phyloP scores from a whole-genome alignment of 371 early-diverging fungal genomes.

The Rhizomucor miehei region DNA sequence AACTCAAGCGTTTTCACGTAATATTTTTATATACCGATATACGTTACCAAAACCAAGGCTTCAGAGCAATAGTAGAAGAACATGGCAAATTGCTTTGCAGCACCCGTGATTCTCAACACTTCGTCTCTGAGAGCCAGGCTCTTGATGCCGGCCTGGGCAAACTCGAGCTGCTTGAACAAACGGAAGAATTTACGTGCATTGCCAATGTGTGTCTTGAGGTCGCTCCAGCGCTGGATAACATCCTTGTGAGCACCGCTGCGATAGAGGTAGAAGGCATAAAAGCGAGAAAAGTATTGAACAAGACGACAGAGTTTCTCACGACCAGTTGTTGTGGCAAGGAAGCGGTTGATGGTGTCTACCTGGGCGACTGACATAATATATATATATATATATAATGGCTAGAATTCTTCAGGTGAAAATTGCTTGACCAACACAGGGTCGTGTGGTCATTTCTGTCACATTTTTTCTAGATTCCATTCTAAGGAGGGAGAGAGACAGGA shows the following conservation, averaged over 20 bases:
- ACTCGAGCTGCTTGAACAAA: constrained; percentile 58
- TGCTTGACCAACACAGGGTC: too few relatives aligned
- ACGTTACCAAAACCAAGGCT: constrained; percentile 55
- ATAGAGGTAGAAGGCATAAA: constrained; percentile 55
- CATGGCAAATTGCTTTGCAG: constrained; percentile 54
- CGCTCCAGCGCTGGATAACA: constrained; percentile 49
- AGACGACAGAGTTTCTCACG: constrained; percentile 80
- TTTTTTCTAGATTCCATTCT: too few relatives aligned
- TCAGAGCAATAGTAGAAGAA: constrained; percentile 58
- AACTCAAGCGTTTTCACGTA: too few relatives aligned
- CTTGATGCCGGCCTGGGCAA: constrained; percentile 55
- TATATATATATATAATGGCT: too few relatives aligned
- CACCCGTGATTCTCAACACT: constrained; percentile 42
- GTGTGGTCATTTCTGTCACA: too few relatives aligned
- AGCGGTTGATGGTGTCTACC: constrained; percentile 29
- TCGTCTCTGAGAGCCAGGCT: constrained; percentile 51
- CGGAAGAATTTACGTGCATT: constrained; percentile 63
- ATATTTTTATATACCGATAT: constrained; percentile 3
- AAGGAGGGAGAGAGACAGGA: background rate
- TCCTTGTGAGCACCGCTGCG: constrained; percentile 54
- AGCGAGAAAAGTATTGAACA: constrained; percentile 75
- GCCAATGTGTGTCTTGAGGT: constrained; percentile 54
- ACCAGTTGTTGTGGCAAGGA: constrained; percentile 66
- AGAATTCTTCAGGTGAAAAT: too few relatives aligned
- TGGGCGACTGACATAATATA: constrained; percentile 21